Evolutionary conservation across 176 grass and related monocot genomes (phyloP), one percentile per base, ranked within the genome.

Genomic region (Oryza officinalis): DNA sequence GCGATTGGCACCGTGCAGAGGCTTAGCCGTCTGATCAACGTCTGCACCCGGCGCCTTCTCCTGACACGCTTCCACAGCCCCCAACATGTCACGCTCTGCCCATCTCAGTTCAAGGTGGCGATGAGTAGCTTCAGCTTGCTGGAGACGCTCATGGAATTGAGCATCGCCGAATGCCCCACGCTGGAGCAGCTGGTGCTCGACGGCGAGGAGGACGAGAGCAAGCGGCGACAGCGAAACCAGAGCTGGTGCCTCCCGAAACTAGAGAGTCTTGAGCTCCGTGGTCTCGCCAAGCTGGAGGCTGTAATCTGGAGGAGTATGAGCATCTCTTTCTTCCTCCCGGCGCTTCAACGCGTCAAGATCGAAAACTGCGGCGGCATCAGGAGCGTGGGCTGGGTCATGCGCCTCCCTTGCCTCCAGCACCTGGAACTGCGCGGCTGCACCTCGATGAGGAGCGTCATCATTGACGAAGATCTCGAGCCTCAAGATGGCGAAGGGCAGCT

Each of bases 1-100:
- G 32, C 74, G 6, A 23, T 52, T 27, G 60, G 10, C 17, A 61
- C 74, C 18, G 50, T 33, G 33, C 17, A 78, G 23, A 61, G 35
- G 74, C 44, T 78, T 9, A 28, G 30, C 30, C 74, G 46, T 2
- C 18, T 30, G 35, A 49, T 78, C 2, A 61, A 50, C 28, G 46
- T 50, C 59, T 78, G 74, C 46, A 78, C 43, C 43, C 35, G 74
- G 18, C 35, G 60, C 60, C 60, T 78, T 9, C 35, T 78, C 17
- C 27, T 78, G 60, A 78, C 49, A 20, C 28, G 27, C 64, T 66
- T 66, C 27, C 1, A 66, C 64, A 2, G 64, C 14, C 11, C 64
- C 13, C 1, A 12, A 31, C 15, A 0, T 1, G 64, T 66, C 11
- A 30, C 27, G 13, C 64, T 66, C 30, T 66, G 27, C 27, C 64